Conservation (phyloP, 2,329 filamentous ascomycete genomes). For the Monosporascus sp. region DNA sequence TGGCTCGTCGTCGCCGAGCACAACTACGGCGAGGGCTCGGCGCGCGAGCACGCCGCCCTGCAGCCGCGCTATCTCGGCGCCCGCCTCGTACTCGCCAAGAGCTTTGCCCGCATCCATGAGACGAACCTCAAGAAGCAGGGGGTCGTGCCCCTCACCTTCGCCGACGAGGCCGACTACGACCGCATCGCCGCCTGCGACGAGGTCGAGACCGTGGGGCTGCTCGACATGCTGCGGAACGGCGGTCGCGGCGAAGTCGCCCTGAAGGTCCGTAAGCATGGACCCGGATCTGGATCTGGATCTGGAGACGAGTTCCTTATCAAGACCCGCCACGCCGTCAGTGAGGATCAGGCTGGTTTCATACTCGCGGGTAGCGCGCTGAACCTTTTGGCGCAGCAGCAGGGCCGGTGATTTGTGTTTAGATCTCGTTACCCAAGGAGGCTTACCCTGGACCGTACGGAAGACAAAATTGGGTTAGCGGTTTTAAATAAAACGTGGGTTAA, state of each 20-base stretch:
- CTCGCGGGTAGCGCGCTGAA: constrained; percentile 92
- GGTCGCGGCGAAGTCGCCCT: constrained; percentile 75
- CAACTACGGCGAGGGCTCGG: constrained; percentile 92
- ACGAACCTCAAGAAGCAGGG: constrained; percentile 98
- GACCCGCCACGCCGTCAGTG: constrained; percentile 82
- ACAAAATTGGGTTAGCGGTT: too few relatives aligned
- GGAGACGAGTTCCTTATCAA: constrained; percentile 65
- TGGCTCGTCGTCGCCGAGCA: constrained; percentile 97
- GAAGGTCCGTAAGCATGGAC: constrained; percentile 53
- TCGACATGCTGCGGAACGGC: constrained; percentile 71
- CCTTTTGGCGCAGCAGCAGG: constrained; percentile 61
- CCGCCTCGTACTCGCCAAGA: constrained; percentile 77
- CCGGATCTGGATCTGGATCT: constrained; percentile 37
- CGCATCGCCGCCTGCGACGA: constrained; percentile 75
- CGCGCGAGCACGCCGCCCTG: constrained; percentile 82
- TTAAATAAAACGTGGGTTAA: too few relatives aligned
- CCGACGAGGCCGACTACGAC: constrained; percentile 82
- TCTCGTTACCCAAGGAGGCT: not conserved
- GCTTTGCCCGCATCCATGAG: constrained; percentile 89
- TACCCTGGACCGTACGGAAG: too few relatives aligned
- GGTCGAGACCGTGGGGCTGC: constrained; percentile 75
- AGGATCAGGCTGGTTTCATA: constrained; percentile 89
- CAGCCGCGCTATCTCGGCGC: constrained; percentile 89
- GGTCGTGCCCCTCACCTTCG: constrained; percentile 89
- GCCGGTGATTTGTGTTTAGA: not conserved